Conservation (phyloP, 176 grass and related monocot species). For the Thalia dealbata region DNA sequence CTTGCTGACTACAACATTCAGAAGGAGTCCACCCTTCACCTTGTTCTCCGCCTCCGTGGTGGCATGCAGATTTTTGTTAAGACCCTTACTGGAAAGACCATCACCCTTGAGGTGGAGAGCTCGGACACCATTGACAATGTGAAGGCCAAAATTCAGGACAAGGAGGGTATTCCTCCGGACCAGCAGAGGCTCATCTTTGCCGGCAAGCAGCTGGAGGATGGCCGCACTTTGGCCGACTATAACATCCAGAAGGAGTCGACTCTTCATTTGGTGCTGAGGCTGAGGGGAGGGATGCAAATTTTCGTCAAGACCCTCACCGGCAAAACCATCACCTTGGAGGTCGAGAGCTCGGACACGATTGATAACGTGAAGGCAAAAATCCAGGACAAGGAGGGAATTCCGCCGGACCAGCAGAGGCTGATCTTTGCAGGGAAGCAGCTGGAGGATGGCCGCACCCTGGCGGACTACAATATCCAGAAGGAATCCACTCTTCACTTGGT, state of each 20-base stretch:
- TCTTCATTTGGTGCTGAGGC: neutral
- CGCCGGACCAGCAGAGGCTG: neutral
- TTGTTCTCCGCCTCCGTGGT: conserved; percentile 8
- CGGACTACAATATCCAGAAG: conserved; percentile 5
- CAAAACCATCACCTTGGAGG: conserved; percentile 1
- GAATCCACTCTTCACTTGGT: conserved; percentile 4
- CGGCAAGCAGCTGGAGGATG: neutral
- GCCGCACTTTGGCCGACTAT: neutral
- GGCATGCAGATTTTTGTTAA: conserved; percentile 18
- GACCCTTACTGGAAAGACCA: conserved; percentile 11
- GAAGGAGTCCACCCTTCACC: conserved; percentile 17
- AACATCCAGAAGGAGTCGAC: conserved; percentile 7
- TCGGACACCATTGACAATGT: conserved; percentile 4
- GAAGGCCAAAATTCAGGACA: conserved; percentile 3
- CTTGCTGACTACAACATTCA: conserved; percentile 17
- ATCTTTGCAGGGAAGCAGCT: conserved; percentile 10
- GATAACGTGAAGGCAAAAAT: conserved; percentile 1
- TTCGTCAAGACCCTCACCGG: conserved; percentile 4
- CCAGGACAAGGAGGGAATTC: conserved; percentile 5
- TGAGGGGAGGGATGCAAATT: neutral
- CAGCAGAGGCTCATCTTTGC: conserved; percentile 2
- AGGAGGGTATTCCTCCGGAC: conserved; percentile 8
- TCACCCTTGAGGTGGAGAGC: conserved; percentile 5
- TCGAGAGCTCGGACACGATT: neutral
- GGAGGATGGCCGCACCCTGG: conserved; percentile 5